phyloP scores from a whole-genome alignment of 441 rosid genomes.

The Lepidium campestre region DNA sequence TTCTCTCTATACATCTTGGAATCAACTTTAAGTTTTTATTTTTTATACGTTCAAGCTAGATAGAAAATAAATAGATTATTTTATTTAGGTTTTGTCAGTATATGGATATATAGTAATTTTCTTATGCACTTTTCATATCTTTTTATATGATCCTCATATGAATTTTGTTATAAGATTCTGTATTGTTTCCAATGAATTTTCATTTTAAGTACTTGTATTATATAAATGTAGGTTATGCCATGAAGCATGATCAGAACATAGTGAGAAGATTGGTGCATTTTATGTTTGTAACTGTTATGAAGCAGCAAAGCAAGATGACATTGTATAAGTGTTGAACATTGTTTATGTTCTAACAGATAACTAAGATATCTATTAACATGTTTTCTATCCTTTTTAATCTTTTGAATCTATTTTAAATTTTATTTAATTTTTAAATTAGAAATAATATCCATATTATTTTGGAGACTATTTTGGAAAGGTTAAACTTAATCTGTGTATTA shows the following conservation, averaged over 20 bases:
- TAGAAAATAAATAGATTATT: not conserved
- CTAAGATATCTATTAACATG: not conserved
- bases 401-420: no score
- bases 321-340: conserved; percentile 36
- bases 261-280: conserved; percentile 83
- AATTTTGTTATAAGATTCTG: not conserved
- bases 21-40: not conserved
- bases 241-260: conserved; percentile 73
- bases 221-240: conserved; percentile 61
- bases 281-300: conserved; percentile 80
- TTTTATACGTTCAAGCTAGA: not conserved
- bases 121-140: not conserved
- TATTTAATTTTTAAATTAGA: no score
- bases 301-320: conserved; percentile 74
- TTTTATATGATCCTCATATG: not conserved
- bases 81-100: not conserved
- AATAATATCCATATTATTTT: no score
- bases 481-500: no score
- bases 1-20: not conserved
- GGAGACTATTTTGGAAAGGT: no score
- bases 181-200: not conserved
- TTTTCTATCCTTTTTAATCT: not conserved
- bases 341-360: not conserved
- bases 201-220: not conserved
- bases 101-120: not conserved